Evolutionary conservation across 805 yeast genomes (phyloP).

Genomic region (Jamesozyma hellenica): DNA sequence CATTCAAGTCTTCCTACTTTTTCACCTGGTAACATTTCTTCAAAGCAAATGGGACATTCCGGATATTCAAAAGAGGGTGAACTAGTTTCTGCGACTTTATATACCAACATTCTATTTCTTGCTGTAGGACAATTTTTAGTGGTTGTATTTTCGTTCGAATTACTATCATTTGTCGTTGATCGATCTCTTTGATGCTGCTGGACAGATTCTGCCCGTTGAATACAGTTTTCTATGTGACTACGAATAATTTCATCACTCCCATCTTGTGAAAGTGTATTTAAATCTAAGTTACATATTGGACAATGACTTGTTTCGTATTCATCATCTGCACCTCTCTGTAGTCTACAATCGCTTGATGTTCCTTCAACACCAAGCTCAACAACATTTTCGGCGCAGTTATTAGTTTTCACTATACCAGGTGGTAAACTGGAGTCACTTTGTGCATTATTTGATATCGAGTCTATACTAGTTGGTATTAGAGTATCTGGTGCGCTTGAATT

Average conservation of each 20-base stretch:
- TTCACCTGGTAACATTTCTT: slow-evolving; percentile 76
- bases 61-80: slow-evolving; percentile 31
- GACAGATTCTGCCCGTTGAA: slow-evolving; percentile 44
- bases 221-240: slow-evolving; percentile 65
- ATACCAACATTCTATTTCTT: slow-evolving; percentile 76
- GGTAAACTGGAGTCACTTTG: neutral
- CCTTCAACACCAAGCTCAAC: neutral
- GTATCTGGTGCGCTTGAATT: neutral
- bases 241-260: slow-evolving; percentile 6
- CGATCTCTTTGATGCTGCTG: slow-evolving; percentile 39
- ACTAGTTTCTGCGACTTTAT: slow-evolving; percentile 30
- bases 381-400: neutral
- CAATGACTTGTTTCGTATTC: slow-evolving; percentile 23
- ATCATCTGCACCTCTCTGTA: neutral
- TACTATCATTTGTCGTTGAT: slow-evolving; percentile 37
- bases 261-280: neutral
- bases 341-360: neutral
- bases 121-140: slow-evolving; percentile 1
- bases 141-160: slow-evolving; percentile 31
- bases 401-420: slow-evolving; percentile 2
- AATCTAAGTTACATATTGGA: slow-evolving; percentile 30
- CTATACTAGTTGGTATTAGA: too few species aligned
- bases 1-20: slow-evolving; percentile 90
- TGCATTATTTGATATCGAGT: too few species aligned
- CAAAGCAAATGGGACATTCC: slow-evolving; percentile 92